Percentiles rank a stretch among this genome's conserved stretches.
phyloP scores from a whole-genome alignment of 495 filamentous ascomycete genomes.

The Lophiostoma macrostomum region DNA sequence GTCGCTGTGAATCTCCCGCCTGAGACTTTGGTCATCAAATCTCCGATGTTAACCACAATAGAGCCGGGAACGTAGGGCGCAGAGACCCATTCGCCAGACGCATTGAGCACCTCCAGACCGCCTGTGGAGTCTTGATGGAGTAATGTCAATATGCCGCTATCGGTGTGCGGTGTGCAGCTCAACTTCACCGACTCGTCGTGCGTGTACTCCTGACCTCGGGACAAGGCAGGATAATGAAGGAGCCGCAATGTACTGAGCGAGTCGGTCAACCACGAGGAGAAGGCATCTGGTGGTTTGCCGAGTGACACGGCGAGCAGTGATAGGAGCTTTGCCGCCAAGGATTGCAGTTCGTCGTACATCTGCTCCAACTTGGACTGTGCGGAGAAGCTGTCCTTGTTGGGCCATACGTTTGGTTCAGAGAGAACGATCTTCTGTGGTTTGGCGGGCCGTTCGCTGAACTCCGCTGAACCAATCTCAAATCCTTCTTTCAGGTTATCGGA shows the following conservation, averaged over 20 bases:
- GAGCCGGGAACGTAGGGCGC: conserved; percentile 47
- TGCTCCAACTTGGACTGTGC: conserved; percentile 36
- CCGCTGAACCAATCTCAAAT: conserved; percentile 50
- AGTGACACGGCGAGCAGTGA: conserved; percentile 45
- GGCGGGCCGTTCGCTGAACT: no score
- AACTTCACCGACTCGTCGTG: conserved; percentile 25
- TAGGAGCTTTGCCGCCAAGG: conserved; percentile 43
- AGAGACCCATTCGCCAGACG: conserved; percentile 45
- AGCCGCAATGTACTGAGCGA: conserved; percentile 47
- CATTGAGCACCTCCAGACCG: conserved; percentile 46
- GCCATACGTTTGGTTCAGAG: conserved; percentile 47
- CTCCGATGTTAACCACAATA: conserved; percentile 52
- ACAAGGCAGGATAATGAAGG: conserved; percentile 42
- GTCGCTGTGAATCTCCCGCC: conserved; percentile 51
- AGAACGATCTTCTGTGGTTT: conserved; percentile 47
- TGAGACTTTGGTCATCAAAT: conserved; percentile 44
- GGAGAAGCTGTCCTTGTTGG: conserved; percentile 26
- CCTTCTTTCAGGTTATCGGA: conserved; percentile 49
- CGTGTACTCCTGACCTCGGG: conserved; percentile 21
- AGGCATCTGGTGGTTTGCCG: conserved; percentile 42
- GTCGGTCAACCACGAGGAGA: conserved; percentile 42
- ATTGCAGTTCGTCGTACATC: conserved; percentile 46
- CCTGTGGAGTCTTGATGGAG: conserved; percentile 45
- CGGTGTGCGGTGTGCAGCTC: conserved; percentile 49
- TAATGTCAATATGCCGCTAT: conserved; percentile 47